Evolutionary conservation across 148 eudicot species (phyloP), one percentile per base, ranked within the genome.

Genomic region (Dianthus caryophyllus): DNA sequence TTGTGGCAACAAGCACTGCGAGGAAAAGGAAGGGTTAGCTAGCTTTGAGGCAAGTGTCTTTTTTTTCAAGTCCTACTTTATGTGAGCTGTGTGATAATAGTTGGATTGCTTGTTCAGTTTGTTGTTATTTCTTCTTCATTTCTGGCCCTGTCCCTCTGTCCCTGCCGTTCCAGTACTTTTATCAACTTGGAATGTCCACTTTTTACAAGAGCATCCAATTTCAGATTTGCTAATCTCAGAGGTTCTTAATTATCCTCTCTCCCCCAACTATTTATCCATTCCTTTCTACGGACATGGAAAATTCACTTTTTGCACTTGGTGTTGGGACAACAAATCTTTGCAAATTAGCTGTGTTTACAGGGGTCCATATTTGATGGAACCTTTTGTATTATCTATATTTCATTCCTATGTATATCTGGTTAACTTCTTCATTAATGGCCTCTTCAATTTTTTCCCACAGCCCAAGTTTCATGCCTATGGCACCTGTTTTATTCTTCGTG

Each of bases 1-100:
- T 46, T 93, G 96, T 68, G 96, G 96, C 71, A 90, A 89, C 87
- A 93, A 87, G 87, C 96, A 87, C 66, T 93, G 98, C 60, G 80
- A 75, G 70, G 84, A 84, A 66, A 84, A 73, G 74, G 70, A 74
- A 72, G 88, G 86, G 54, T 66, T 93, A 48, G 82, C 95, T 66
- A 87, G 98, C 80, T 93, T 87, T 49, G 98, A 93, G 96, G 98
- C 73, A 76, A 78, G 88, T 78, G 50, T 52, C 46, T 48, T 12
- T 26, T 47, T 36, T 26, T 26, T 60, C 52, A 38, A 25, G 17
- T 33, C 17, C 41, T 43, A 13, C 12, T 58, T 30, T 6, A 24
- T 44, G 5, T 22, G 44, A 10, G 48, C 50, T 20, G 36, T 61
- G 12, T 53, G 61, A 38, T 38, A 33, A 38, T 22, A 17, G 9